Evolutionary conservation across 495 filamentous ascomycete genomes (phyloP), one percentile per base, ranked within the genome.

Genomic region (Aspergillus nanangensis): DNA sequence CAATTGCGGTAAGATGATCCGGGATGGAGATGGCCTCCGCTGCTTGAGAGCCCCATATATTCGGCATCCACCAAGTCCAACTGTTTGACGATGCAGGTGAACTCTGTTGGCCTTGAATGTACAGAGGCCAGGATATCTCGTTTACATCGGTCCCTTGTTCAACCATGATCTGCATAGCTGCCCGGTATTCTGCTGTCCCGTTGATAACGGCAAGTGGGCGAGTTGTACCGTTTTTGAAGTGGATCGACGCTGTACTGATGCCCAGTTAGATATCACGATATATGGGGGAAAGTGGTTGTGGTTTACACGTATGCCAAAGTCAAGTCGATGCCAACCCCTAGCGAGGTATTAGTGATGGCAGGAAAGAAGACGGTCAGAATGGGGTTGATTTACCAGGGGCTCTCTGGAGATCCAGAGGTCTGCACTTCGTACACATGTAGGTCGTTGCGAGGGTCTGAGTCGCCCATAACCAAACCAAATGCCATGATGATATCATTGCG

Each of bases 271-370:
- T 7, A 29, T 29, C 32, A 11, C n/a, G n/a, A 27, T 38, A n/a
- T 2, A 29, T 8, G 38, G 34, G 11, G 7, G n/a, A 23, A 5
- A 18, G 9, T n/a, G 9, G 11, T 2, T n/a, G 15, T 10, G 7
- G 14, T 17, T 27, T 38, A 46, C 44, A 9, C 33, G 27, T 46
- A 46, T 27, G 44, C 44, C 44, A 39, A 38, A 13, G 44, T 47
- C n/a, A 47, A 18, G 21, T 47, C 35, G 15, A 47, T 47, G 15
- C 34, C 44, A 20, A 47, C 34, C 11, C 44, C 44, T 39, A n/a
- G 18, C 5, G 25, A 29, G 25, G 25, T 42, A 17, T 34, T 18
- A 44, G 14, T 19, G n/a, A 33, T 34, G 13, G 25, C 41, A 10
- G 41, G 8, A 2, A n/a, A n/a, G 41, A 34, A 21, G 20, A 8